These are phyloP conservation scores for Sporobolomyces roseus DNA, from an alignment of 768 basidiomycete genomes.

Conservation along the genomic window DNA sequence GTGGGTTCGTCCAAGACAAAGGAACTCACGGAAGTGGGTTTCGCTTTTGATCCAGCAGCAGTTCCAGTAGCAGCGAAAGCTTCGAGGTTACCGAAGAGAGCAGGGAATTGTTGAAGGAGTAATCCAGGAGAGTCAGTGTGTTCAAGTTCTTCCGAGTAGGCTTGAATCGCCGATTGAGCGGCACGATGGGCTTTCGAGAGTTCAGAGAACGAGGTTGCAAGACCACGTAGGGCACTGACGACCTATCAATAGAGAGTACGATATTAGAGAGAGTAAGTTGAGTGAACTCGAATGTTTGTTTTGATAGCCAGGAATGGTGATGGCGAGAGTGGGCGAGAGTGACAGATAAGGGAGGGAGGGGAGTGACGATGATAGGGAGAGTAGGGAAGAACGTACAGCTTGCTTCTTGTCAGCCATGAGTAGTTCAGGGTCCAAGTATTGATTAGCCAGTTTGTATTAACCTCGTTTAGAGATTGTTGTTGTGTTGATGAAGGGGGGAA, in stretches of 20 bases:
- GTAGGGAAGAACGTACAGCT: constrained; percentile 13
- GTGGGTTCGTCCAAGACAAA: not conserved
- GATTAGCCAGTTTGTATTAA: constrained; percentile 18
- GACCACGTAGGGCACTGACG: constrained; percentile 16
- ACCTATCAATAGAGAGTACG: constrained; percentile 3
- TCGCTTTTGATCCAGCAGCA: not conserved
- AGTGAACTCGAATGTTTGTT: constrained; percentile 4
- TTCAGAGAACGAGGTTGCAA: not conserved
- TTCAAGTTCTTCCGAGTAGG: constrained; percentile 11
- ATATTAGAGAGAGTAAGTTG: not conserved
- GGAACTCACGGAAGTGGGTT: constrained; percentile 1
- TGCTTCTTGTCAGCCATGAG: constrained; percentile 20
- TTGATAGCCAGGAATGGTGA: not conserved
- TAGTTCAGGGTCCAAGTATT: constrained; percentile 17
- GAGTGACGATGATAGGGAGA: not conserved
- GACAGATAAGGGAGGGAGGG: not conserved
- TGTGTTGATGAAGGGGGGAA: too few species aligned
- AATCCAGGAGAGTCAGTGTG: not conserved
- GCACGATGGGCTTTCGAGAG: constrained; percentile 22
- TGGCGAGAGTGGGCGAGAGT: not conserved
- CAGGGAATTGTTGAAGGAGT: constrained; percentile 18
- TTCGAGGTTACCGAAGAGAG: constrained; percentile 15
- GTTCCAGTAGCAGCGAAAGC: not conserved
- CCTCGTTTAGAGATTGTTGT: not conserved
- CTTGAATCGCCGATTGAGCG: constrained; percentile 10